Evolutionary conservation across 495 filamentous ascomycete species (phyloP), one percentile per base, ranked within the genome.

Genomic region (Talaromyces trachyspermus): DNA sequence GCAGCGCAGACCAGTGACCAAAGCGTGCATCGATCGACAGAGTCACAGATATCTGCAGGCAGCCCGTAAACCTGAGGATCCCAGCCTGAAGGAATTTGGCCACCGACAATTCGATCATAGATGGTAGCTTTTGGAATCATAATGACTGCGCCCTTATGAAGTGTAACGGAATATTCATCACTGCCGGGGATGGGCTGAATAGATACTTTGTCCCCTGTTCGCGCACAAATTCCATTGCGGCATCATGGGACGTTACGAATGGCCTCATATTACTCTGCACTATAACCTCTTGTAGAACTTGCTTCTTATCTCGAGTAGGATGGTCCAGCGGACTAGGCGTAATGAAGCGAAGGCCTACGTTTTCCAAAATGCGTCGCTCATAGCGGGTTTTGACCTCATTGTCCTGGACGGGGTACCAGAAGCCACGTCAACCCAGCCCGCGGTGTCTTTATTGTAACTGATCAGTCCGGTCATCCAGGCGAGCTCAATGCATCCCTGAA

Each of bases 391-490:
- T 36, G 11, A 59, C 35, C 2, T 54, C 57, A 10, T 11, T 12
- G 43, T 60, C 57, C 2, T 22, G 12, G 0, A 60, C 29, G 1
- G 55, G 46, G 15, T 52, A 19, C 17, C 27, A 39, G 2, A 39
- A 18, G 48, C 36, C 3, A 26, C 15, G 26, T 58, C 52, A 1
- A 55, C 30, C 55, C 57, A 60, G 36, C 51, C 54, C 9, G 25
- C 4, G 23, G 33, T 10, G n/a, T 45, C 52, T 56, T 33, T 56
- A 50, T 1, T 59, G 43, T 30, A 54, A 56, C 33, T 63, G 58
- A 43, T 63, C 46, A 51, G 33, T 10, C 49, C 52, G 52, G 58
- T 58, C 8, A 60, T 49, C 55, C 46, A 55, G 0, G 55, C 57
- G 41, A 60, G 52, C 27, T 58, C 57, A 20, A 55, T 24, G 26